Percentiles rank a stretch among this genome's conserved stretches.
Conservation (phyloP, 306 rosid species). For the Ormosia semicastrata region DNA sequence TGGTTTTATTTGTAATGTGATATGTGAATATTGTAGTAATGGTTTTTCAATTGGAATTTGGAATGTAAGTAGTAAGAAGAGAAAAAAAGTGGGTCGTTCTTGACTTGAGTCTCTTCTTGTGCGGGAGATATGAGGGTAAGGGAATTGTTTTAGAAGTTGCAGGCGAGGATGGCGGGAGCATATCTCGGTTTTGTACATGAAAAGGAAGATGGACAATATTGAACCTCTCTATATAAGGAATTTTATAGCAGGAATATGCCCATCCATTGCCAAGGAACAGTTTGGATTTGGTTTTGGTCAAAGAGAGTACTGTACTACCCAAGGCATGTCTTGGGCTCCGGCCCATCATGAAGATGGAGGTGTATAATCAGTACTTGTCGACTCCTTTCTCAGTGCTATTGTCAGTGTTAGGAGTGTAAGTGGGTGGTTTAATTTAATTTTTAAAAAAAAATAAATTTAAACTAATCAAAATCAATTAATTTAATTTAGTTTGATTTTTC, state of each 20-base stretch:
- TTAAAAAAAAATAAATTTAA: too few species aligned
- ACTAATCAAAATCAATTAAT: too few species aligned
- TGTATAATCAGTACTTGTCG: too few species aligned
- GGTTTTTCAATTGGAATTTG: neutral
- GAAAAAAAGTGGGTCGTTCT: neutral
- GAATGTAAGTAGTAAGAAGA: neutral
- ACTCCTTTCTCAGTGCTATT: too few species aligned
- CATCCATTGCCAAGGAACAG: too few species aligned
- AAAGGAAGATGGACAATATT: neutral
- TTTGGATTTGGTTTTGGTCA: too few species aligned
- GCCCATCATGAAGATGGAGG: neutral
- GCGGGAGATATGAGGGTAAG: neutral
- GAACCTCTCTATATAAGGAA: neutral
- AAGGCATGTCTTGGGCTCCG: neutral
- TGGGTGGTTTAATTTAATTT: too few species aligned
- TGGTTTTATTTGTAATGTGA: neutral
- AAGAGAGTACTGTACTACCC: too few species aligned
- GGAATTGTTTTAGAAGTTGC: neutral
- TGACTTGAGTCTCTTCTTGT: neutral
- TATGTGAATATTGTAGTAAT: neutral
- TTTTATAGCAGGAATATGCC: constrained; percentile 28
- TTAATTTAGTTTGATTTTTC: too few species aligned
- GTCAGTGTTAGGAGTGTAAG: too few species aligned
- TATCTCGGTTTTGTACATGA: neutral
- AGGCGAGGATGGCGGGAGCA: constrained; percentile 47